Evolutionary conservation across 1,139 yeast species (phyloP).

Genomic region (Hansenula sp.): DNA sequence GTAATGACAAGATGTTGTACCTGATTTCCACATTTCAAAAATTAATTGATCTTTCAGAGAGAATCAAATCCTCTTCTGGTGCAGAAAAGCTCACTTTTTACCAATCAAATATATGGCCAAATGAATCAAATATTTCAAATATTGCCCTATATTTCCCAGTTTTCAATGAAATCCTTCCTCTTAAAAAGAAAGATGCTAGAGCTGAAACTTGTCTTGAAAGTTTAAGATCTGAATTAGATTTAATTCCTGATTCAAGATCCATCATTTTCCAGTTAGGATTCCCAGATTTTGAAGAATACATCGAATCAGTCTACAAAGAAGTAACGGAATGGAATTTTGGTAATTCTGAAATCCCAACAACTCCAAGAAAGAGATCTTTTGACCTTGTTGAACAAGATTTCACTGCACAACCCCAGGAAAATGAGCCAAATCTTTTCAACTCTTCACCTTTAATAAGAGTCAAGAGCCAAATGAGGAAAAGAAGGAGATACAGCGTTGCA

Average conservation of each 20-base stretch:
- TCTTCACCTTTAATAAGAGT: neutral
- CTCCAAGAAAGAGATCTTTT: constrained; percentile 4
- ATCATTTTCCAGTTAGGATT: neutral
- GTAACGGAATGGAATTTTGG: neutral
- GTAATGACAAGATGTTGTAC: neutral
- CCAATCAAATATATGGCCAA: neutral
- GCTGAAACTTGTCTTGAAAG: neutral
- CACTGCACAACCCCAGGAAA: neutral
- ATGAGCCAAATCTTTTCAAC: neutral
- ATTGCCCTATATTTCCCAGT: neutral
- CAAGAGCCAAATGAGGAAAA: neutral
- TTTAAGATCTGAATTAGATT: neutral
- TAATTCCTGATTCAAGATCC: neutral
- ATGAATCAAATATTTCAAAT: neutral
- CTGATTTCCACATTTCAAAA: neutral
- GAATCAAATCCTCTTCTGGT: neutral
- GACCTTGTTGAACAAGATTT: constrained; percentile 1
- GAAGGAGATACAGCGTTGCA: constrained; percentile 1
- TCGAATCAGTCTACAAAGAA: neutral
- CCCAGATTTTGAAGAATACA: neutral
- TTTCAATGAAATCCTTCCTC: neutral
- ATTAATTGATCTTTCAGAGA: neutral
- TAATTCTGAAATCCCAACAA: neutral
- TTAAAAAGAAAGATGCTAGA: neutral
- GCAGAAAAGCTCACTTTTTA: neutral